Conservation (phyloP, 768 basidiomycete genomes). For the Tricholoma matsutake region DNA sequence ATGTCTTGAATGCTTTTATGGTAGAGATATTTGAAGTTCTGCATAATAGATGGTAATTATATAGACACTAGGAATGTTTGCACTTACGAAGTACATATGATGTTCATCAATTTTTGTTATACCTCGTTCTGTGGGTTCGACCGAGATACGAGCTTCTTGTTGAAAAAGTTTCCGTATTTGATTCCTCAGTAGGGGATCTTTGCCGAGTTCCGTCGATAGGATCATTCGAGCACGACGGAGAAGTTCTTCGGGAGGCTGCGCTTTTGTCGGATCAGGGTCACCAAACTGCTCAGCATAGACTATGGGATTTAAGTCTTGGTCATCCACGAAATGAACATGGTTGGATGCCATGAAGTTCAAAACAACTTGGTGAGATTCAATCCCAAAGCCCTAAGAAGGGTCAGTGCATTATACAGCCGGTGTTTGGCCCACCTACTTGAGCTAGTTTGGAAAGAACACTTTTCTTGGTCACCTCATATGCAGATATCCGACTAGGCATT, state of each 20-base stretch:
- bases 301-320: conserved; percentile 76
- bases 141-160: conserved; percentile 69
- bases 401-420: conserved; percentile 3
- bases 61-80: neutral
- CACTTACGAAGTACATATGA: conserved; percentile 66
- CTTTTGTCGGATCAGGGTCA: conserved; percentile 60
- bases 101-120: conserved; percentile 71
- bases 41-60: conserved; percentile 8
- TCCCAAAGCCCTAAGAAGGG: conserved; percentile 72
- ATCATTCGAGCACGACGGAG: conserved; percentile 78
- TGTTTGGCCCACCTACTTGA: conserved; percentile 49
- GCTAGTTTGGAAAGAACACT: conserved; percentile 75
- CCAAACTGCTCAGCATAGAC: conserved; percentile 86
- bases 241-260: conserved; percentile 61
- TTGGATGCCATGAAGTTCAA: conserved; percentile 67
- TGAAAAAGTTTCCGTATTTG: conserved; percentile 75
- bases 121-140: conserved; percentile 87
- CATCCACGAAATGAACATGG: conserved; percentile 69
- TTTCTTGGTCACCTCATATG: conserved; percentile 82
- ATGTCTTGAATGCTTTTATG: conserved; percentile 74
- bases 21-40: conserved; percentile 95
- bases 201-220: conserved; percentile 85
- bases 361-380: conserved; percentile 80
- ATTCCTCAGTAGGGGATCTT: conserved; percentile 84
- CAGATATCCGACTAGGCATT: conserved; percentile 78